Evolutionary conservation across 2,329 filamentous ascomycete genomes (phyloP).

Genomic region (Rachicladosporium sp.): DNA sequence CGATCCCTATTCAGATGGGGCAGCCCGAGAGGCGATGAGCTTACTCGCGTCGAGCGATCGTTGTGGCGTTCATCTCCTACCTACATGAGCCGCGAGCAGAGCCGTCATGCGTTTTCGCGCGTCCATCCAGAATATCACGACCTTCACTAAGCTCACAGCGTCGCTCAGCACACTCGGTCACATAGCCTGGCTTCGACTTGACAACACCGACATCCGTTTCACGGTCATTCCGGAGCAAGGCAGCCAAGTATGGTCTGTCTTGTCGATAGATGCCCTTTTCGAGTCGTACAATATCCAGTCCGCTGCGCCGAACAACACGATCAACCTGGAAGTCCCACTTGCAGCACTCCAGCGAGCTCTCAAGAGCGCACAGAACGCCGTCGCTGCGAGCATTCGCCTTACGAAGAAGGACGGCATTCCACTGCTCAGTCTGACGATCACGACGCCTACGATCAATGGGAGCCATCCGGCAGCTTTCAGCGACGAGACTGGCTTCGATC

Average conservation of each 20-base stretch:
- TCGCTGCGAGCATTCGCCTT: constrained; percentile 71
- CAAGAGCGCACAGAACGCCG: constrained; percentile 70
- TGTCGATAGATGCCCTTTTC: constrained; percentile 62
- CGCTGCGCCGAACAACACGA: constrained; percentile 68
- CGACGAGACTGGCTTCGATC: constrained; percentile 12
- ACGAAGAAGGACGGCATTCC: constrained; percentile 87
- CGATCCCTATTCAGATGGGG: not conserved
- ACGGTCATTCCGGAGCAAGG: constrained; percentile 91
- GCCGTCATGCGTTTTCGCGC: constrained; percentile 28
- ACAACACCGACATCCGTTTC: constrained; percentile 78
- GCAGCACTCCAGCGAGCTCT: constrained; percentile 79
- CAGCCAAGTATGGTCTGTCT: constrained; percentile 73
- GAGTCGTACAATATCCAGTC: constrained; percentile 76
- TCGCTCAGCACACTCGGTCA: constrained; percentile 59
- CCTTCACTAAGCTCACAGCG: constrained; percentile 43
- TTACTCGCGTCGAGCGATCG: not conserved
- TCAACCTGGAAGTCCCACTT: constrained; percentile 94
- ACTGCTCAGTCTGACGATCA: constrained; percentile 79
- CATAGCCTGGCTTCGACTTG: constrained; percentile 80
- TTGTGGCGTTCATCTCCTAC: not conserved
- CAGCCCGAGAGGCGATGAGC: not conserved
- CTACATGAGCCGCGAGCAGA: not conserved
- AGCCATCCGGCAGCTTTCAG: constrained; percentile 27
- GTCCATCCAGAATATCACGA: constrained; percentile 24
- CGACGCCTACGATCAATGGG: constrained; percentile 53